A percentile compares a stretch with the other conserved stretches of the same genome.
Evolutionary conservation across 2,329 filamentous ascomycete species (phyloP).

Genomic region (Colletotrichum trifolii): DNA sequence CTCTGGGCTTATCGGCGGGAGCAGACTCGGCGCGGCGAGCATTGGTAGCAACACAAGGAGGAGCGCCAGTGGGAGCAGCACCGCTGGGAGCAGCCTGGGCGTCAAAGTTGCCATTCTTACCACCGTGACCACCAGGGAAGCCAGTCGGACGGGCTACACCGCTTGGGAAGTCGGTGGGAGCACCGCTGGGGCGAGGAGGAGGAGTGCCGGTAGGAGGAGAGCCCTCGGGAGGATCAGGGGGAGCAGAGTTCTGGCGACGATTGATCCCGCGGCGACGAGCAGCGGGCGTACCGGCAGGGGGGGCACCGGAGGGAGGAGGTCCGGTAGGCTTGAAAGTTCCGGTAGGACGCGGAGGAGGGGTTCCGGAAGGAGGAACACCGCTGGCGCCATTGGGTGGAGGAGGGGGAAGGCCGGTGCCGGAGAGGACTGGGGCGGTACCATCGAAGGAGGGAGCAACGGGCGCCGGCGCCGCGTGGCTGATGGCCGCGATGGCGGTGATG

Average conservation of each 20-base stretch:
- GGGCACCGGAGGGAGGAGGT: constrained; percentile 16
- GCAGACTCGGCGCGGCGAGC: constrained; percentile 3
- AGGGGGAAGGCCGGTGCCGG: constrained; percentile 17
- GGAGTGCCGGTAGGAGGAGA: constrained; percentile 24
- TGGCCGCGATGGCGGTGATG: constrained; percentile 29
- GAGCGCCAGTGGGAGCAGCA: constrained; percentile 5
- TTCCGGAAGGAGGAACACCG: constrained; percentile 25
- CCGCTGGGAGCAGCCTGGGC: constrained; percentile 5
- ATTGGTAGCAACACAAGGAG: neutral
- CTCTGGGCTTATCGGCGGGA: constrained; percentile 9
- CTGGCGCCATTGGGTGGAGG: constrained; percentile 14
- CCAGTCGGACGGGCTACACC: constrained; percentile 14
- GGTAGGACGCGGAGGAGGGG: constrained; percentile 20
- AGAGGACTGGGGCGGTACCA: constrained; percentile 13
- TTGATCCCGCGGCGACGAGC: constrained; percentile 24
- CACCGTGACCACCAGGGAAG: constrained; percentile 2
- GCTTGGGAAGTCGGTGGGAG: constrained; percentile 17
- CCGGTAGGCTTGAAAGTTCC: constrained; percentile 23
- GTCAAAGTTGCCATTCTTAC: constrained; percentile 8
- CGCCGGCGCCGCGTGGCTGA: constrained; percentile 30
- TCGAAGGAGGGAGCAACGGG: constrained; percentile 11
- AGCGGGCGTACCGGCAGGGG: constrained; percentile 15
- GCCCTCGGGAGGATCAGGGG: constrained; percentile 7
- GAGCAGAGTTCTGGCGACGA: constrained; percentile 23
- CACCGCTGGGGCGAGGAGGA: constrained; percentile 24